Base-by-base conservation (phyloP, 805 yeast genomes). In the Myxozyma lipomycoides region DNA sequence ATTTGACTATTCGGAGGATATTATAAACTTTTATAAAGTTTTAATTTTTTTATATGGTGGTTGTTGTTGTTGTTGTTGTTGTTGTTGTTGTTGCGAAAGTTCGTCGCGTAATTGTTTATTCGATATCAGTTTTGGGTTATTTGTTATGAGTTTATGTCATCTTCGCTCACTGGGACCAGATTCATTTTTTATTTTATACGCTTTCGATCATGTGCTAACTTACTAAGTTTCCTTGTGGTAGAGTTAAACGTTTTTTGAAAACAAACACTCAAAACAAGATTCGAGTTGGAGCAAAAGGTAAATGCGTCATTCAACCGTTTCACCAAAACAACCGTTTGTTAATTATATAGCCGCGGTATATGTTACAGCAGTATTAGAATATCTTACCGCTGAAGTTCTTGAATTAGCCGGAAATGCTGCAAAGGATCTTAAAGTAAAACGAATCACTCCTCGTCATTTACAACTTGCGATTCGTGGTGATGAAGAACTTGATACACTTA, bases 361-460 rank as follows among this genome's bases (percentile, higher is more conserved):
- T 78, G 80, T 91, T 70, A 90, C 98, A 64, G 95, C 98, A 50
- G 97, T 91, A 52, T 79, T 91, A 67, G 98, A 91, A 77, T 91
- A 91, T 73, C 81, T 91, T 72, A 90, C 96, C 70, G 97, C 97
- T 64, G 98, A 91, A 82, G 88, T 91, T 63, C 83, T 91, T 68
- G 98, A 91, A 78, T 84, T 88, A 74, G 97, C 97, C 59, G 97
- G 97, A 79, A 88, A 88, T 77, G 98, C 97, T 65, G 97, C 98
- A 58, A 86, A 96, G 80, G 97, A 91, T 76, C 77, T 88, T 69
- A 86, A 87, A 70, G 93, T 88, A 62, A 89, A 90, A 74, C 88
- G 98, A 83, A 90, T 90, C 69, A 89, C 96, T 18, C 98, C 98
- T 66, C 86, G 98, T 74, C 98, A 90, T 72, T 77, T 90, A 67